Conservation (phyloP, 176 grass and related monocot genomes). For the Zea luxurians region DNA sequence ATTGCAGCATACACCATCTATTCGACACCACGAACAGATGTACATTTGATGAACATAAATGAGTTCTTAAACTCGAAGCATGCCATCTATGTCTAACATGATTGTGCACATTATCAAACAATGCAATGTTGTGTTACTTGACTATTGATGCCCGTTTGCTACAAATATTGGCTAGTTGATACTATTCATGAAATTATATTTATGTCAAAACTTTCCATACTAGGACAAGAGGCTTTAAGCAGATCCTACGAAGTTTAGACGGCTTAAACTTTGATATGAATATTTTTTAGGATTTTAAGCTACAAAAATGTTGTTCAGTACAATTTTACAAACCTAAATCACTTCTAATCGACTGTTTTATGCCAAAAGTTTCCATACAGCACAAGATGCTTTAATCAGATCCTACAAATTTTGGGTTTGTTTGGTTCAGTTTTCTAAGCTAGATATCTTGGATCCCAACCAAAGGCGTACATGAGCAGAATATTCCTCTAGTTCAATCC, state of each 20-base stretch:
- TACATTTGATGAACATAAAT: neutral
- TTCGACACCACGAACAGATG: neutral
- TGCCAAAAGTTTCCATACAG: too few species aligned
- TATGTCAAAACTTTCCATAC: neutral
- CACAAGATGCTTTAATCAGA: too few species aligned
- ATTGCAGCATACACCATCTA: neutral
- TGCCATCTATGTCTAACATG: neutral
- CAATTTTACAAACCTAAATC: neutral
- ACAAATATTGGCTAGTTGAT: neutral
- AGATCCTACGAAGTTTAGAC: neutral
- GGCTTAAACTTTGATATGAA: neutral
- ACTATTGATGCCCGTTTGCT: neutral
- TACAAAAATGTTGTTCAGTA: neutral
- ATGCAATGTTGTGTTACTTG: neutral
- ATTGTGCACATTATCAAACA: neutral
- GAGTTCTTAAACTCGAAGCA: neutral
- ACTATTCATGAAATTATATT: neutral
- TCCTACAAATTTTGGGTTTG: too few species aligned
- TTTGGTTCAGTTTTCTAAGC: too few species aligned
- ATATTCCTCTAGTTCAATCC: too few species aligned
- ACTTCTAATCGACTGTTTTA: neutral
- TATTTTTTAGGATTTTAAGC: neutral
- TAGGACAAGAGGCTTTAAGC: neutral
- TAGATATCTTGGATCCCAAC: too few species aligned
- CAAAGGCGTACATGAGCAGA: too few species aligned